These are phyloP conservation scores for Vitis hybrid DNA, from an alignment of 177 flowering plant genomes.

Conservation along the genomic window DNA sequence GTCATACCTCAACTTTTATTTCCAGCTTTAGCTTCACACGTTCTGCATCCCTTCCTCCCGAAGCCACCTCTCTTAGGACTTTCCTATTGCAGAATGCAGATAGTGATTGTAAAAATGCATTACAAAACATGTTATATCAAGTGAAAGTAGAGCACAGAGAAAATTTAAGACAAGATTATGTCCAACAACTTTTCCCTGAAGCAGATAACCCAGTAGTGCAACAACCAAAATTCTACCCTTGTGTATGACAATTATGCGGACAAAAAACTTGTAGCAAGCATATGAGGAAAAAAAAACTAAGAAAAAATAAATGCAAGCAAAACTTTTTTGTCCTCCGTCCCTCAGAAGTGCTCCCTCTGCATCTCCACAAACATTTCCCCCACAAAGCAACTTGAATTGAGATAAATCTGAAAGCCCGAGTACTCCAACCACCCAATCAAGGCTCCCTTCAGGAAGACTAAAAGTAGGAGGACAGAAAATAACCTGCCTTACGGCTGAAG, in stretches of 20 bases:
- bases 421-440: too few relatives aligned
- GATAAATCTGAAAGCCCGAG: too few relatives aligned
- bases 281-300: too few relatives aligned
- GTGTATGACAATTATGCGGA: neutral
- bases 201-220: neutral
- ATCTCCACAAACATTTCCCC: too few relatives aligned
- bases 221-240: neutral
- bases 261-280: too few relatives aligned
- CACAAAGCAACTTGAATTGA: too few relatives aligned
- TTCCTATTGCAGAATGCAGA: constrained; percentile 46
- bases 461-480: too few relatives aligned
- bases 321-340: too few relatives aligned
- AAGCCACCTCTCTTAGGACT: constrained; percentile 62
- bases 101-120: neutral
- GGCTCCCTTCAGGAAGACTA: too few relatives aligned
- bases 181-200: neutral
- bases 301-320: too few relatives aligned
- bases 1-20: constrained; percentile 69
- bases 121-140: neutral
- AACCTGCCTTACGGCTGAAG: too few relatives aligned
- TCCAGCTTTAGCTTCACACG: constrained; percentile 79
- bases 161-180: neutral
- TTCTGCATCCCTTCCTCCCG: constrained; percentile 83
- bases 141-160: neutral
- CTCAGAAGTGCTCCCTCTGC: too few relatives aligned